Base-by-base conservation (phyloP, 139 green algal genomes). In the Tetradesmus obliquus region DNA sequence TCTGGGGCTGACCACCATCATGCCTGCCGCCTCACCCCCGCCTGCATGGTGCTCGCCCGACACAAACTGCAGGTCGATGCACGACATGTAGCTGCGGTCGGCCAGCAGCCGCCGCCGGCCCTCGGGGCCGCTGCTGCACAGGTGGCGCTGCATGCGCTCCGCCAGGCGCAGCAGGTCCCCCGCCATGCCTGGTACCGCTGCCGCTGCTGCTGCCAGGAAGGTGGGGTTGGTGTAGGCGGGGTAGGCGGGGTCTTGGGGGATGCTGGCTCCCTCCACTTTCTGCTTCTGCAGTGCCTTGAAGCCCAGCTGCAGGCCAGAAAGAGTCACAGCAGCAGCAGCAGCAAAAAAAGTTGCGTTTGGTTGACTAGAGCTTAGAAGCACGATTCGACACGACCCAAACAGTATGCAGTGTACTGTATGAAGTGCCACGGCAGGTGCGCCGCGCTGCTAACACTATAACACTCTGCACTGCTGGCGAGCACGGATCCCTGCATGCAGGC, bases 11-110 rank as follows among this genome's bases (percentile, higher is more conserved):
- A 82, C 24, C n/a, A 17, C n/a, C 66, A 76, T 76, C 66, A 76
- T 76, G 15, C 66, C 66, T 6, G 5, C 66, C 0, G 10, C 84
- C 32, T 1, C 7, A 3, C 45, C 32, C 3, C 22, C n/a, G 17
- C 32, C 20, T n/a, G 55, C 81, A 83, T 92, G 89, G 58, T 92
- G 89, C 80, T 71, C 19, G 1, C 89, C 89, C 12, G 13, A 9
- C 51, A 92, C 89, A 58, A 32, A 24, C 66, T 84, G 62, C 89
- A 92, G 53, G 82, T 92, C 89, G 3, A 92, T 24, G 66, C 89
- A 89, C 45, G 58, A 84, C 62, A 92, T 82, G 20, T 79, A 92
- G 1, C 45, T 80, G 66, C 76, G 19, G 5, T 88, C 53, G 1
- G 10, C 58, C 81, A 88, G 79, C 88, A 88, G 20, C 53, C 54